These are phyloP conservation scores for Candida gorgasii DNA, from an alignment of 805 yeast genomes.

Conservation along the genomic window DNA sequence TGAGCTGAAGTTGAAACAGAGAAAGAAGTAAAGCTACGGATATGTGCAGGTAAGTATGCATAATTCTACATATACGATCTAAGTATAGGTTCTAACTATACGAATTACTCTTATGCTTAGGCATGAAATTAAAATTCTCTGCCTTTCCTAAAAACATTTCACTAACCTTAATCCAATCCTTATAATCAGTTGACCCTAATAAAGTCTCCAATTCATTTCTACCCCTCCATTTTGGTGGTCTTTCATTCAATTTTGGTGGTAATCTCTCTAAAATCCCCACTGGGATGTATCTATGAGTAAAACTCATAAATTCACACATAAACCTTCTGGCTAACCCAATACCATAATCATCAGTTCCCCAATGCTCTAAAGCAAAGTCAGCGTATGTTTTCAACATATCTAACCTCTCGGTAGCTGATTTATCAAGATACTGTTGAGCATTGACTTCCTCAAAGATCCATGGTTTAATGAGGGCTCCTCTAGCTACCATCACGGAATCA, in stretches of 20 bases:
- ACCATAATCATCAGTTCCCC: slow-evolving; percentile 98
- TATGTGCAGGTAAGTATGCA: no score
- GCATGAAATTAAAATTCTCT: slow-evolving; percentile 73
- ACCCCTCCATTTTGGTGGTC: slow-evolving; percentile 93
- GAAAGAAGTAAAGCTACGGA: not conserved
- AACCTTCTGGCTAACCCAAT: slow-evolving; percentile 83
- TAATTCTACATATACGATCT: no score
- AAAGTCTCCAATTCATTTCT: slow-evolving; percentile 90
- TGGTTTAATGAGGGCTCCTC: slow-evolving; percentile 97
- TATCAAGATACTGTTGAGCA: slow-evolving; percentile 84
- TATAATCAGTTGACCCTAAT: slow-evolving; percentile 79
- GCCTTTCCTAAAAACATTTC: slow-evolving; percentile 95
- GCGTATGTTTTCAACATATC: slow-evolving; percentile 71
- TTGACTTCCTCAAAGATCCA: slow-evolving; percentile 98
- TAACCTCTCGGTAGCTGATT: slow-evolving; percentile 85
- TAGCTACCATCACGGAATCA: slow-evolving; percentile 95
- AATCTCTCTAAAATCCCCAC: slow-evolving; percentile 85
- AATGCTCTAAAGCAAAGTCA: slow-evolving; percentile 83
- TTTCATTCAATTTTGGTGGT: slow-evolving; percentile 87
- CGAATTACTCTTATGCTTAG: slow-evolving; percentile 94
- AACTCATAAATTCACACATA: slow-evolving; percentile 91
- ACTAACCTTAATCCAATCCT: slow-evolving; percentile 93
- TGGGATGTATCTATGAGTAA: slow-evolving; percentile 93
- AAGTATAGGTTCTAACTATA: no score
- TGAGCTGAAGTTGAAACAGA: slow-evolving; percentile 8